Evolutionary conservation across 345 rosid species (phyloP).

Genomic region (Eucalyptus regnans): DNA sequence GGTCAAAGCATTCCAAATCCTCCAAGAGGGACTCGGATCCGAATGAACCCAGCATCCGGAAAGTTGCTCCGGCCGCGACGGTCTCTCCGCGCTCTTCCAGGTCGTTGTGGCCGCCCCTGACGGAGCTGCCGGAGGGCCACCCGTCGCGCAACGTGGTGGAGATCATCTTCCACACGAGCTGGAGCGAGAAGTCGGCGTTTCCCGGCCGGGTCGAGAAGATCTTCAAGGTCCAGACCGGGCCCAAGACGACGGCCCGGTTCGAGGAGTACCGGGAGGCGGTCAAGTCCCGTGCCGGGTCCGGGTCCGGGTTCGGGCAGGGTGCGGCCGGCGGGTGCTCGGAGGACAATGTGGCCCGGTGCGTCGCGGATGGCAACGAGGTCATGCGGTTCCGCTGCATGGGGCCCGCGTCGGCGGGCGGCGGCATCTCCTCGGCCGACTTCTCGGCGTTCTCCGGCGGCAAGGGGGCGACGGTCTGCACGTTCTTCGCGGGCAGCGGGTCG

Average conservation of each 20-base stretch:
- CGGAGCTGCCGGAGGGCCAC: conserved; percentile 77
- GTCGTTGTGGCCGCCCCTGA: conserved; percentile 45
- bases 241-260: conserved; percentile 55
- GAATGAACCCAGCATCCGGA: not conserved
- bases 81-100: conserved; percentile 31
- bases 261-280: conserved; percentile 88
- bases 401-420: conserved; percentile 32
- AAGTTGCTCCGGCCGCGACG: not conserved
- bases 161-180: conserved; percentile 88
- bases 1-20: conserved; percentile 5
- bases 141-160: conserved; percentile 91
- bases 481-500: conserved; percentile 49
- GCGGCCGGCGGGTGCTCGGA: conserved; percentile 3
- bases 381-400: conserved; percentile 91
- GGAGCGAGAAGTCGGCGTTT: conserved; percentile 63
- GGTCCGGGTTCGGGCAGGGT: not conserved
- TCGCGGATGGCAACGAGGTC: conserved; percentile 93
- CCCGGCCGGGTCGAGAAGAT: conserved; percentile 79
- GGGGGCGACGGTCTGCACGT: conserved; percentile 59
- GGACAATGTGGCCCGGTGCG: conserved; percentile 75
- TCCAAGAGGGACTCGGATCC: conserved; percentile 3
- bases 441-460: conserved; percentile 6
- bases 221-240: conserved; percentile 79
- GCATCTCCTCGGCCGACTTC: conserved; percentile 1
- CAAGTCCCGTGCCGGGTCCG: conserved; percentile 40